phyloP scores from a whole-genome alignment of 371 early-diverging fungal species.

The Dichotomocladium elegans region DNA sequence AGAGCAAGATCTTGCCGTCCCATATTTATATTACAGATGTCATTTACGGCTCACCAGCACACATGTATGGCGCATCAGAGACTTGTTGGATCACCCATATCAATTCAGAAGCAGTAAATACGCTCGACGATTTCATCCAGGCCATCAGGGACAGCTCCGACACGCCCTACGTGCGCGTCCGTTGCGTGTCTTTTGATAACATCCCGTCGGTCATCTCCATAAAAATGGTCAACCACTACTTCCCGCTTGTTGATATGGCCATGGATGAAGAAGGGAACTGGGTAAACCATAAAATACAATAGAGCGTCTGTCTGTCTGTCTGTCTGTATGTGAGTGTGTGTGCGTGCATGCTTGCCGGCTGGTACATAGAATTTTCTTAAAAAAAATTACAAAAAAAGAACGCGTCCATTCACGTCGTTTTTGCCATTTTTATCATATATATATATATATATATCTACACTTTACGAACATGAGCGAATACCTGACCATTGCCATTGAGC shows the following conservation, averaged over 20 bases:
- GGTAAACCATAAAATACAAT: too few relatives aligned
- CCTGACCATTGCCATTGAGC: constrained; percentile 3
- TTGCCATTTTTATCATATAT: too few relatives aligned
- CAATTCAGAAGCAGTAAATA: constrained; percentile 56
- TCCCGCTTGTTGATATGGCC: constrained; percentile 54
- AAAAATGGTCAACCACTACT: constrained; percentile 82
- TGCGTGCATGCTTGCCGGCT: too few relatives aligned
- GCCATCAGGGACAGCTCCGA: constrained; percentile 64
- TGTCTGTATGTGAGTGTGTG: too few relatives aligned
- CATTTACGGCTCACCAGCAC: constrained; percentile 75
- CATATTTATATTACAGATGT: constrained; percentile 72
- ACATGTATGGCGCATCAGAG: constrained; percentile 76
- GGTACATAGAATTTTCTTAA: too few relatives aligned
- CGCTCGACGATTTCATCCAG: constrained; percentile 58
- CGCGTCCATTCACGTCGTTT: too few relatives aligned
- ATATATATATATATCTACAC: too few relatives aligned
- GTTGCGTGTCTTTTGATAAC: constrained; percentile 76
- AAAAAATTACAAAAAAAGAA: too few relatives aligned
- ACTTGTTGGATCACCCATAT: constrained; percentile 82
- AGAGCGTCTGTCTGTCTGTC: too few relatives aligned
- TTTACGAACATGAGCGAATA: neutral
- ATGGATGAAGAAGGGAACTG: too few relatives aligned
- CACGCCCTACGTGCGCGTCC: constrained; percentile 81
- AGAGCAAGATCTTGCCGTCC: constrained; percentile 68
- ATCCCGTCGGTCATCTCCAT: constrained; percentile 76